Conservation (phyloP, 768 basidiomycete species). For the Tephrocybe sp. region DNA sequence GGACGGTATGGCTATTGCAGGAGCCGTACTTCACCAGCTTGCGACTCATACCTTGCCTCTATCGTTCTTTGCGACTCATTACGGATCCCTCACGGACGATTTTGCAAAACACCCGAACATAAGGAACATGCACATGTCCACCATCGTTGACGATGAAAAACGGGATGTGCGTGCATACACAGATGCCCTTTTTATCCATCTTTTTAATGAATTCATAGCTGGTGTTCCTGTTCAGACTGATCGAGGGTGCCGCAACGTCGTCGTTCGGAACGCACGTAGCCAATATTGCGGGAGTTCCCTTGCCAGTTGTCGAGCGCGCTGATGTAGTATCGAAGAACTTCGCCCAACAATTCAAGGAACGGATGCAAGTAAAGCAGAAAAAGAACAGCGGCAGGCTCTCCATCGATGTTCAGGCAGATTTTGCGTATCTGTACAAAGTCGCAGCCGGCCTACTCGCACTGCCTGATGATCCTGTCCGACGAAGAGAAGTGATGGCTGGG, state of each 20-base stretch:
- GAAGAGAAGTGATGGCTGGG: constrained; percentile 48
- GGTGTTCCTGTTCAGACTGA: constrained; percentile 92
- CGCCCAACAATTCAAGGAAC: constrained; percentile 82
- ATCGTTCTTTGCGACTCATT: constrained; percentile 97
- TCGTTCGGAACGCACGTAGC: constrained; percentile 96
- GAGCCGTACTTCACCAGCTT: constrained; percentile 90
- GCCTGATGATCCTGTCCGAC: constrained; percentile 51
- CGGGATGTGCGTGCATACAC: constrained; percentile 56
- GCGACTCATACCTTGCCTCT: constrained; percentile 90
- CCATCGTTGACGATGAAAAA: constrained; percentile 89
- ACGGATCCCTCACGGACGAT: constrained; percentile 93
- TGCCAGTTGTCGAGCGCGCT: constrained; percentile 82
- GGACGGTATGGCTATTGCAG: constrained; percentile 99
- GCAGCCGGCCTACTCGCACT: constrained; percentile 51
- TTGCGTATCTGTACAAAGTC: constrained; percentile 70
- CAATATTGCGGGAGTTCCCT: constrained; percentile 88
- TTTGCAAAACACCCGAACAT: constrained; percentile 91
- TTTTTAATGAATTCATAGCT: constrained; percentile 44
- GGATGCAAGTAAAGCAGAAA: constrained; percentile 63
- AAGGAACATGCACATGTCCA: constrained; percentile 94
- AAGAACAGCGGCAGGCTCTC: constrained; percentile 58
- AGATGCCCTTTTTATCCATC: background rate
- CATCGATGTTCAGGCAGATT: constrained; percentile 85
- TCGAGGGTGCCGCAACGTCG: constrained; percentile 80
- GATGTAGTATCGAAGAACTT: constrained; percentile 85